phyloP scores from a whole-genome alignment of 2,329 filamentous ascomycete species.

The Emmonsiellopsis sp. region DNA sequence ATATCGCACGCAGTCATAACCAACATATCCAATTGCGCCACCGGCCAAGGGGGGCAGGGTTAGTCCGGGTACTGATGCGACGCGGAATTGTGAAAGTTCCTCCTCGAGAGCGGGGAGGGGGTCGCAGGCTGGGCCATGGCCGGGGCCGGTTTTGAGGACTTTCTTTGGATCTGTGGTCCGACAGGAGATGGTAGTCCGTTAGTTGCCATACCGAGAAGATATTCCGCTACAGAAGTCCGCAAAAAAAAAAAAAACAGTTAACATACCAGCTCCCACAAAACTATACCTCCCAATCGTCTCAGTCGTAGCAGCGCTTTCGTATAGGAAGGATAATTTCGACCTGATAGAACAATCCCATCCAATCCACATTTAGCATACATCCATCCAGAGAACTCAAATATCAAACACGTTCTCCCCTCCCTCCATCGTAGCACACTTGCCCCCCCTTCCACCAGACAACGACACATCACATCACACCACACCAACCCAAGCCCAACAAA shows the following conservation, averaged over 20 bases:
- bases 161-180: constrained; percentile 51
- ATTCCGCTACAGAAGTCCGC: too few relatives aligned
- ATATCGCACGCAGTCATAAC: constrained; percentile 94
- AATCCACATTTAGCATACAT: background rate
- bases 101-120: constrained; percentile 74
- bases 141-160: constrained; percentile 76
- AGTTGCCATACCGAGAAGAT: background rate
- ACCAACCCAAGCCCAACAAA: constrained; percentile 1
- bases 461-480: constrained; percentile 15
- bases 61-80: constrained; percentile 74
- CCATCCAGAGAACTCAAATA: background rate
- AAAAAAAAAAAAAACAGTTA: background rate
- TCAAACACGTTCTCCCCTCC: background rate
- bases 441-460: background rate
- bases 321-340: constrained; percentile 81
- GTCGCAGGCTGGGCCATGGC: constrained; percentile 75
- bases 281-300: constrained; percentile 92
- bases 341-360: constrained; percentile 13
- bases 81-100: constrained; percentile 68
- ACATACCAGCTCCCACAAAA: constrained; percentile 72
- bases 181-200: background rate
- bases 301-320: constrained; percentile 85
- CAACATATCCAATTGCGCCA: constrained; percentile 91
- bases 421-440: background rate
- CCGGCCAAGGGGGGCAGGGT: constrained; percentile 78